Evolutionary conservation across 2,329 filamentous ascomycete genomes (phyloP).

Genomic region (Epichloe aotearoae): DNA sequence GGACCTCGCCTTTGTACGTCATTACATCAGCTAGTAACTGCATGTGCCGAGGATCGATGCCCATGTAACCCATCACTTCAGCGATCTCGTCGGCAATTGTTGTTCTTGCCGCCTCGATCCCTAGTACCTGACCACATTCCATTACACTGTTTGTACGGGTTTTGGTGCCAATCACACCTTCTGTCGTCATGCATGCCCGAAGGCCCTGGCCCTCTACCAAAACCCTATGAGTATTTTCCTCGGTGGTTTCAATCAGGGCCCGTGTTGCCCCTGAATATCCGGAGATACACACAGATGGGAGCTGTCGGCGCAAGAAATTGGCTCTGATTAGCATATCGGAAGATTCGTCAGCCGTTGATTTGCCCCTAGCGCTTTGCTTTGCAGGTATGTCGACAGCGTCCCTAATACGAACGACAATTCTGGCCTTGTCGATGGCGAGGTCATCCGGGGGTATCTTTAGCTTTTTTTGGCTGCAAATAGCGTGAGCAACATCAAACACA

Average conservation of each 20-base stretch:
- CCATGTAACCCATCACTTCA: constrained; percentile 84
- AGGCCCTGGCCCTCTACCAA: constrained; percentile 93
- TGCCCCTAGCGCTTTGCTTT: constrained; percentile 34
- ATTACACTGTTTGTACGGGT: constrained; percentile 78
- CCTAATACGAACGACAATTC: constrained; percentile 59
- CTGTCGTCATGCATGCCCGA: constrained; percentile 79
- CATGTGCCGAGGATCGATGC: constrained; percentile 96
- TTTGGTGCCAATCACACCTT: constrained; percentile 68
- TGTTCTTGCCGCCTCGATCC: constrained; percentile 83
- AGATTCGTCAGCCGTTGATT: constrained; percentile 28
- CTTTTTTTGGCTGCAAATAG: constrained; percentile 67
- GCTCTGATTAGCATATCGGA: constrained; percentile 56
- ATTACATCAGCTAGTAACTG: constrained; percentile 93
- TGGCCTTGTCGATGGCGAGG: constrained; percentile 46
- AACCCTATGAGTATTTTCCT: constrained; percentile 54
- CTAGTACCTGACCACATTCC: constrained; percentile 75
- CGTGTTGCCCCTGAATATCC: constrained; percentile 78
- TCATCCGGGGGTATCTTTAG: constrained; percentile 61
- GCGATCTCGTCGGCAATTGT: constrained; percentile 85
- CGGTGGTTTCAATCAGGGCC: constrained; percentile 77
- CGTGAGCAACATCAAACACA: constrained; percentile 56
- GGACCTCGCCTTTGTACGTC: constrained; percentile 96
- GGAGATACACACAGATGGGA: constrained; percentile 76
- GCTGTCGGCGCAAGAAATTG: constrained; percentile 68
- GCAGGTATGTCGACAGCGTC: constrained; percentile 37